Percentiles rank a stretch among this genome's conserved stretches.
These are phyloP conservation scores for Canavalia gladiata DNA, from an alignment of 306 rosid genomes.

Conservation along the genomic window DNA sequence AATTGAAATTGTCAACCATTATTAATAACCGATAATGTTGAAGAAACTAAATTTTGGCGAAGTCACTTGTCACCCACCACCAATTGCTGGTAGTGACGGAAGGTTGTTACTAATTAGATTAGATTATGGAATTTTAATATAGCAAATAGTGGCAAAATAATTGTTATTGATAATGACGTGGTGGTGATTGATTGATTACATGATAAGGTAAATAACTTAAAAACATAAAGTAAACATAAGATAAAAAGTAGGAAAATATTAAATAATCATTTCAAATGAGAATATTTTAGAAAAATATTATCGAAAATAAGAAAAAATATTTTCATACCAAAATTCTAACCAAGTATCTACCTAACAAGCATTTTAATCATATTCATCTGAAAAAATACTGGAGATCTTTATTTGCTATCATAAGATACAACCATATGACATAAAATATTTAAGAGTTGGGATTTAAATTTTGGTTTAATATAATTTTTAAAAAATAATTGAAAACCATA, in stretches of 20 bases:
- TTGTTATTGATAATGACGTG: slow-evolving; percentile 1
- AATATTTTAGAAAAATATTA: neutral
- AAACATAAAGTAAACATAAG: neutral
- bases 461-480: too few relatives aligned
- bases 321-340: too few relatives aligned
- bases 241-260: neutral
- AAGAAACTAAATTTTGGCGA: neutral
- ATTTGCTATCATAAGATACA: too few relatives aligned
- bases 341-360: too few relatives aligned
- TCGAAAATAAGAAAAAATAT: too few relatives aligned
- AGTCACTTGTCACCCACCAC: slow-evolving; percentile 7
- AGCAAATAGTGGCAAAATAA: neutral
- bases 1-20: slow-evolving; percentile 12
- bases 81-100: neutral
- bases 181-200: neutral
- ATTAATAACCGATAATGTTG: slow-evolving; percentile 6
- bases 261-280: neutral
- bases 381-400: too few relatives aligned
- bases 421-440: too few relatives aligned
- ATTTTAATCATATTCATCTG: too few relatives aligned
- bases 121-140: neutral
- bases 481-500: too few relatives aligned
- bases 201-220: neutral
- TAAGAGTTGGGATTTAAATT: too few relatives aligned
- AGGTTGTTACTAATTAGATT: neutral